Conservation (phyloP, 2,329 filamentous ascomycete genomes). For the Eutypa lata region DNA sequence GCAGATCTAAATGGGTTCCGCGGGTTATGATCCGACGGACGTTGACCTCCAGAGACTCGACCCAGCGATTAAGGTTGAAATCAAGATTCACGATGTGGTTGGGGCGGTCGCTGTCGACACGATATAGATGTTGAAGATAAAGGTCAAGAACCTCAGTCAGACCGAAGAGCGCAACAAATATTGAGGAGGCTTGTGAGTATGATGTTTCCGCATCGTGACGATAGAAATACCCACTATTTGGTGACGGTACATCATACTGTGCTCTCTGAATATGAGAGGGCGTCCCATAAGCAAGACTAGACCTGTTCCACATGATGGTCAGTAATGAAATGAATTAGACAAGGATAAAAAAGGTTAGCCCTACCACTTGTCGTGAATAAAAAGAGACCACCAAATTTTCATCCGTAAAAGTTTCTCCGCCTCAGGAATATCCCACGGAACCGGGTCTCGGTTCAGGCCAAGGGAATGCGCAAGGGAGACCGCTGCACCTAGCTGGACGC, state of each 20-base stretch:
- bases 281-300: slow-evolving; percentile 51
- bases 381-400: slow-evolving; percentile 54
- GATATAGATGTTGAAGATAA: slow-evolving; percentile 35
- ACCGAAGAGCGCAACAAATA: slow-evolving; percentile 43
- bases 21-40: slow-evolving; percentile 38
- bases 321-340: no score
- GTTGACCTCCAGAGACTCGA: slow-evolving; percentile 33
- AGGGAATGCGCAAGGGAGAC: slow-evolving; percentile 52
- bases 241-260: slow-evolving; percentile 51
- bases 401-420: slow-evolving; percentile 50
- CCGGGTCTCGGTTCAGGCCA: slow-evolving; percentile 51
- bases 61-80: slow-evolving; percentile 31
- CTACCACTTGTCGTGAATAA: slow-evolving; percentile 55
- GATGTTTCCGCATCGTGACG: no score
- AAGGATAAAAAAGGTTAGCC: slow-evolving; percentile 5
- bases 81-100: slow-evolving; percentile 4
- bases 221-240: no score
- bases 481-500: slow-evolving; percentile 46
- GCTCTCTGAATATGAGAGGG: slow-evolving; percentile 43
- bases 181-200: slow-evolving; percentile 25
- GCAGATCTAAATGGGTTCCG: slow-evolving; percentile 35
- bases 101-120: slow-evolving; percentile 26
- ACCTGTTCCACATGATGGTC: no score
- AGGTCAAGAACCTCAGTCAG: slow-evolving; percentile 40
- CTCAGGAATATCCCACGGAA: slow-evolving; percentile 49